Conservation (phyloP, 2,329 filamentous ascomycete genomes). For the Celoporthe dispersa region DNA sequence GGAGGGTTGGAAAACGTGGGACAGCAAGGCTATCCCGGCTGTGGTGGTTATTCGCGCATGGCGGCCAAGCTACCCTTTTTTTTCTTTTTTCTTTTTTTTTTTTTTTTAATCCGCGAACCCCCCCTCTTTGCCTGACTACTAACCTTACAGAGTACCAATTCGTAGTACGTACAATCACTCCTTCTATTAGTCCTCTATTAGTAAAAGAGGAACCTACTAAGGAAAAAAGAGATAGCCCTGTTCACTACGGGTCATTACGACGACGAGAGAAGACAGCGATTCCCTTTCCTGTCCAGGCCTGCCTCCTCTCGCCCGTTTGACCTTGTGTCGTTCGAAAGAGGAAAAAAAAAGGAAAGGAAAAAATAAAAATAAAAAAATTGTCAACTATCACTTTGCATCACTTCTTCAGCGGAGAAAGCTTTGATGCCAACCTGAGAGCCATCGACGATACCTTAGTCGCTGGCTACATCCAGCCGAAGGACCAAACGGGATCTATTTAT, state of each 20-base stretch:
- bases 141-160: too few relatives aligned
- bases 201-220: neutral
- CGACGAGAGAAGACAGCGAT: neutral
- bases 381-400: slow-evolving; percentile 9
- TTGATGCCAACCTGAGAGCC: slow-evolving; percentile 8
- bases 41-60: neutral
- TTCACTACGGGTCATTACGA: neutral
- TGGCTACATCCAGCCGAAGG: neutral
- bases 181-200: neutral
- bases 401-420: slow-evolving; percentile 12
- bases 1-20: slow-evolving; percentile 17
- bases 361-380: too few relatives aligned
- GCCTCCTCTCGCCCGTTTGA: too few relatives aligned
- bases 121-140: too few relatives aligned
- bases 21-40: slow-evolving; percentile 14
- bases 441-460: slow-evolving; percentile 4
- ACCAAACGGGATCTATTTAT: neutral
- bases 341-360: too few relatives aligned
- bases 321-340: too few relatives aligned
- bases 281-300: too few relatives aligned
- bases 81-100: neutral
- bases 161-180: neutral
- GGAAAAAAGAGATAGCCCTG: neutral
- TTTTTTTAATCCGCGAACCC: too few relatives aligned
- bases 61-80: neutral